Evolutionary conservation across 768 basidiomycete genomes (phyloP).

Genomic region (Kwoniella sp.): DNA sequence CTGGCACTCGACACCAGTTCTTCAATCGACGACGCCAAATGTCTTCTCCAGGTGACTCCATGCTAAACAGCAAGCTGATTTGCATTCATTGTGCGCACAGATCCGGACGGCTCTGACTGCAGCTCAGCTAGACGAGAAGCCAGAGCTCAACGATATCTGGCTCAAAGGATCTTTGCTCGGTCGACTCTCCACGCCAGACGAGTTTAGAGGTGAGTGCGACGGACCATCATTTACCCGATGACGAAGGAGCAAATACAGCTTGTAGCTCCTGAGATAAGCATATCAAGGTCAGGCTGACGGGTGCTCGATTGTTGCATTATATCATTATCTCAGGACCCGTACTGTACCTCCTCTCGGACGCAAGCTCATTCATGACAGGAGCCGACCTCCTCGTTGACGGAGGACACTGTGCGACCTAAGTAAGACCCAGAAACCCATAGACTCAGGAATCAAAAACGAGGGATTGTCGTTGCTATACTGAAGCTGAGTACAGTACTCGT

Average conservation of each 20-base stretch:
- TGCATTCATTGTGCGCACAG: slow-evolving; percentile 12
- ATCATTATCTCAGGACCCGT: slow-evolving; percentile 25
- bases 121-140: slow-evolving; percentile 33
- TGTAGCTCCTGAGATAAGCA: no score
- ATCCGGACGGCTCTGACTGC: slow-evolving; percentile 36
- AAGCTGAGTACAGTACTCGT: no score
- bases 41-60: no score
- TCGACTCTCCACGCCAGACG: slow-evolving; percentile 37
- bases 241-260: no score
- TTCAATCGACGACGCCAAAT: no score
- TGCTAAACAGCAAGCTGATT: no score
- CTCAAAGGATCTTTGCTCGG: slow-evolving; percentile 29
- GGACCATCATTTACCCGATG: no score
- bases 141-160: slow-evolving; percentile 40
- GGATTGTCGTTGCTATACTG: no score
- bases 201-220: slow-evolving; percentile 31
- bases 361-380: slow-evolving; percentile 51
- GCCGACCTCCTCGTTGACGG: slow-evolving; percentile 43
- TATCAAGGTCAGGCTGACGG: not conserved
- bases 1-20: no score
- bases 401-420: slow-evolving; percentile 36
- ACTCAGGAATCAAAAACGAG: no score
- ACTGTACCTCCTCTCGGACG: slow-evolving; percentile 48
- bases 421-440: no score
- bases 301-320: no score